Evolutionary conservation across 2,329 filamentous ascomycete species (phyloP), one percentile per base, ranked within the genome.

Genomic region (Berkeleyomyces basicola): DNA sequence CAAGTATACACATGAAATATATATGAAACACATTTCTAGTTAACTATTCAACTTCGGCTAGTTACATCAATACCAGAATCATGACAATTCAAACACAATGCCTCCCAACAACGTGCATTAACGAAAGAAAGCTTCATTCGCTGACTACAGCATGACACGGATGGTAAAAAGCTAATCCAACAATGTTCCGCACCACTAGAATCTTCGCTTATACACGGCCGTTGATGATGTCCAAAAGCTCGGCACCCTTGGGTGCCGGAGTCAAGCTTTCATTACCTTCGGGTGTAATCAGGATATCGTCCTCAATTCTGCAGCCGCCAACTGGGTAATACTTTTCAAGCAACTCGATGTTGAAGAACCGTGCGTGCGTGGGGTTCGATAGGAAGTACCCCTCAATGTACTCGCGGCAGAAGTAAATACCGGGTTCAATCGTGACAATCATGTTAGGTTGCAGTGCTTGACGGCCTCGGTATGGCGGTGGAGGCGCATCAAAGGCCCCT

Each of bases 271-370:
- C 90, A 68, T 83, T 84, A 0, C 91, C 90, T 33, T 81, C 76
- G 65, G 86, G 78, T 1, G 87, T 93, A 58, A 97, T 84, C 31
- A 93, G 77, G 46, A 97, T 80, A 71, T 92, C 88, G 70, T 97
- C 90, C 75, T 99, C 93, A 65, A 97, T 95, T 57, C 93, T 82
- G 36, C 96, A 90, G 42, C 93, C 93, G 14, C 92, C 93, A 0
- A 97, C 85, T 36, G 74, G 76, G 76, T 88, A 92, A 71, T 87
- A 92, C 66, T 75, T 76, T 65, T 84, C 82, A 58, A 93, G 73
- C 4, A 85, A 79, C 4, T 78, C 76, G 67, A 76, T 75, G 72
- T 91, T 79, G 69, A 93, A 85, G 68, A 81, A 87, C 64, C 78
- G 77, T 46, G 78, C 76, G 70, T 86, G 83, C 63, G 76, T 74